These are phyloP conservation scores for Alnus rubra DNA, from an alignment of 306 rosid species.

Conservation along the genomic window DNA sequence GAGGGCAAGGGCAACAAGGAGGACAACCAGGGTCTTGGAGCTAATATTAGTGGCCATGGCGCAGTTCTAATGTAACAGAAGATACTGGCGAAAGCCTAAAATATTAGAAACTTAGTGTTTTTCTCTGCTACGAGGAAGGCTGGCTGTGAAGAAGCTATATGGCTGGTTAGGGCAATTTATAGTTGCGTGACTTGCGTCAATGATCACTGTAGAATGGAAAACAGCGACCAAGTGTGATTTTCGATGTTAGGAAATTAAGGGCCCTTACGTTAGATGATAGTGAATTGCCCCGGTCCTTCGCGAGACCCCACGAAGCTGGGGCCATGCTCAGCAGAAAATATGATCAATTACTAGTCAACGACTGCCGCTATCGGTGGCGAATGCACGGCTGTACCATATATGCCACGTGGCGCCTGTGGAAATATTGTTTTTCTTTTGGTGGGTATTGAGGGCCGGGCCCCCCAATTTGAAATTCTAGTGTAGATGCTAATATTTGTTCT, in stretches of 20 bases:
- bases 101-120: neutral
- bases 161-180: slow-evolving; percentile 25
- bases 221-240: neutral
- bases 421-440: neutral
- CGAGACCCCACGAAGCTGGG: neutral
- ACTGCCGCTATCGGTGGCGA: slow-evolving; percentile 49
- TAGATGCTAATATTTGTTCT: neutral
- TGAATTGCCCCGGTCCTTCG: neutral
- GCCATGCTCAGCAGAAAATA: no score
- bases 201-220: neutral
- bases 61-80: neutral
- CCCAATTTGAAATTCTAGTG: neutral
- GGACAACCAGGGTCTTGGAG: slow-evolving; percentile 36
- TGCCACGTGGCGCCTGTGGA: neutral
- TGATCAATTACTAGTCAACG: slow-evolving; percentile 16
- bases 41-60: slow-evolving; percentile 49
- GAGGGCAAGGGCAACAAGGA: slow-evolving; percentile 37
- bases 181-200: slow-evolving; percentile 18
- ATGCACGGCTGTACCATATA: neutral
- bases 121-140: slow-evolving; percentile 18
- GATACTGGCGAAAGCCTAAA: neutral
- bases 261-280: slow-evolving; percentile 16
- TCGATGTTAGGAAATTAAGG: neutral
- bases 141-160: slow-evolving; percentile 8
- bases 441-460: neutral